Base-by-base conservation (phyloP, 225 moss, liverwort and hornwort species). In the Takakia lepidozioides region DNA sequence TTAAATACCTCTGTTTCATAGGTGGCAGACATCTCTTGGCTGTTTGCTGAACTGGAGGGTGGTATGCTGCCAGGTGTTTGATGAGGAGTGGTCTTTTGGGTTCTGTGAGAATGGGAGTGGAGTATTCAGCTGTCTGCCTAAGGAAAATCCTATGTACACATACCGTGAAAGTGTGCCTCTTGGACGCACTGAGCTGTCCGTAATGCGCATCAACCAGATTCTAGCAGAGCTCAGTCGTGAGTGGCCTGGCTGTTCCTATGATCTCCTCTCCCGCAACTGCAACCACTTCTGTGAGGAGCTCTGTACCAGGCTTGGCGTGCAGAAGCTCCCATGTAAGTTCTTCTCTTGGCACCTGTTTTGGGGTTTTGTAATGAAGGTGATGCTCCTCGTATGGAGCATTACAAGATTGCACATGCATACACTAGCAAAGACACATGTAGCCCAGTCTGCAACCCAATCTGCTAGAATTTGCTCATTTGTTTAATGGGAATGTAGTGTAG, bases 281-380 rank as follows among this genome's bases (percentile, higher is more conserved):
- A 95, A 95, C 64, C 90, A 95, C 49, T 95, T 95, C 63, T 95
- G 93, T 29, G 93, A 95, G 57, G 64, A 52, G 10, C 75, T 95
- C 25, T 84, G 84, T 69, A 63, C 48, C 19, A 71, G 51, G 57
- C 80, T 95, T 36, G 79, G 72, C 25, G 90, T 78, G 19, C 71
- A 86, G 49, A 86, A 71, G 38, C 38, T 61, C 19, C 93, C 93
- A 46, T 51, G 92, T 92, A 71, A 67, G 66, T 67, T 29, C 3
- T 15, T 0, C 8, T 46, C 8, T 22, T 46, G 11, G 41, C 4
- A 41, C 17, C 7, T 40, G 15, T 40, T n/a, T n/a, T n/a, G n/a
- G n/a, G n/a, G n/a, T n/a, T n/a, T n/a, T n/a, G n/a, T n/a, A n/a
- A n/a, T n/a, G n/a, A n/a, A n/a, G n/a, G n/a, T n/a, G n/a, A n/a